Conservation (phyloP, 805 yeast species). For the Saccharomyces cerevisiae region DNA sequence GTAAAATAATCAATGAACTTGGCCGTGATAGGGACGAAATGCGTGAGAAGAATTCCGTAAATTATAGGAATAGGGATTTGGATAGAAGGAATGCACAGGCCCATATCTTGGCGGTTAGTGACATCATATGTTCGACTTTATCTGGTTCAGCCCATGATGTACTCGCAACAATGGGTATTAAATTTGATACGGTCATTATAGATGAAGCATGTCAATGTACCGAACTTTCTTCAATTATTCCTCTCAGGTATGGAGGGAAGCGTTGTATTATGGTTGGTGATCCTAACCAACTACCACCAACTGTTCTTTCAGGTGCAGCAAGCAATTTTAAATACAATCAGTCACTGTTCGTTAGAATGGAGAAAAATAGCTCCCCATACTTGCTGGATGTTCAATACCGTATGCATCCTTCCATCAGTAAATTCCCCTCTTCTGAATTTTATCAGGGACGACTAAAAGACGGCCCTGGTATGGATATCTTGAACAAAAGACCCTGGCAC, state of each 20-base stretch:
- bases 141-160: conserved; percentile 93
- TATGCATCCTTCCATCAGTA: conserved; percentile 91
- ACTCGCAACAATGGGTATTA: conserved; percentile 61
- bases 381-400: conserved; percentile 88
- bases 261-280: conserved; percentile 97
- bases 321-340: conserved; percentile 76
- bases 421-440: conserved; percentile 78
- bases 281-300: conserved; percentile 96
- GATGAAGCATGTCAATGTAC: conserved; percentile 98
- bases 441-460: conserved; percentile 65
- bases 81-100: conserved; percentile 70
- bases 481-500: conserved; percentile 75
- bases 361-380: conserved; percentile 50
- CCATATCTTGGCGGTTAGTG: conserved; percentile 61
- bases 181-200: conserved; percentile 82
- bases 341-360: conserved; percentile 91
- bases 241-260: conserved; percentile 82
- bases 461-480: conserved; percentile 61
- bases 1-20: conserved; percentile 53
- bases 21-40: conserved; percentile 71
- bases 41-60: conserved; percentile 63
- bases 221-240: conserved; percentile 84
- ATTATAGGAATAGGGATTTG: conserved; percentile 65
- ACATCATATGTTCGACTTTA: conserved; percentile 82
- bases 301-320: conserved; percentile 86